Conservation (phyloP, 352 stramenopile genomes). For the Thraustochytrium striatum region DNA sequence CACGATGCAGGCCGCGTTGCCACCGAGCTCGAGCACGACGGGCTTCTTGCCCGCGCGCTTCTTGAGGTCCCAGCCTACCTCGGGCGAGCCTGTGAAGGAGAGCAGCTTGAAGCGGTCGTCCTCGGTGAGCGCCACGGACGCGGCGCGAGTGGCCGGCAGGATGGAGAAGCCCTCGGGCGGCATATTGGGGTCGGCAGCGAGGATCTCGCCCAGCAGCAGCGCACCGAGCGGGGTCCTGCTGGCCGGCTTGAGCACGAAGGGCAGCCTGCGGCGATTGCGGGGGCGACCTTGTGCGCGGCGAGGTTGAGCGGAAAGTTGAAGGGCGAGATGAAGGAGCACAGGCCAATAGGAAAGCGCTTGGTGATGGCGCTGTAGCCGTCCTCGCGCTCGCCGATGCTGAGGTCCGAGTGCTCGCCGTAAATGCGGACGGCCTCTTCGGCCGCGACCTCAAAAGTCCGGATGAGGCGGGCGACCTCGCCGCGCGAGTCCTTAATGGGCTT, state of each 20-base stretch:
- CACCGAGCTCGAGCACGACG: constrained; percentile 54
- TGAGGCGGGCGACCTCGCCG: constrained; percentile 52
- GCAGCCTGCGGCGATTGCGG: constrained; percentile 55
- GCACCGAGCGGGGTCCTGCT: constrained; percentile 53
- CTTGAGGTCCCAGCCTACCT: constrained; percentile 51
- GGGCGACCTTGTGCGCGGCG: constrained; percentile 54
- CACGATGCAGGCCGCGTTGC: constrained; percentile 52
- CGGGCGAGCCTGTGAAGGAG: constrained; percentile 53
- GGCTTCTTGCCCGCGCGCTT: constrained; percentile 48
- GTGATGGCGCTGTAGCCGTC: constrained; percentile 50
- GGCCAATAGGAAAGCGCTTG: constrained; percentile 51
- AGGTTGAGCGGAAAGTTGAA: constrained; percentile 56
- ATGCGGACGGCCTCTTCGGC: constrained; percentile 53
- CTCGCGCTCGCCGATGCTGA: constrained; percentile 42
- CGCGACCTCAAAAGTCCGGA: constrained; percentile 52
- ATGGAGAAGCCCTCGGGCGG: constrained; percentile 52
- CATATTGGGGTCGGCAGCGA: constrained; percentile 50
- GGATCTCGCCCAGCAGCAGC: constrained; percentile 54
- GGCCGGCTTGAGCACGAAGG: constrained; percentile 56
- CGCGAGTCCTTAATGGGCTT: constrained; percentile 51
- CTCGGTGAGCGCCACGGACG: constrained; percentile 46
- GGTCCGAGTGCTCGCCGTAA: constrained; percentile 49
- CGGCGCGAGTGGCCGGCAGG: constrained; percentile 50
- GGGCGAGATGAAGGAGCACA: constrained; percentile 50
- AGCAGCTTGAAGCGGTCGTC: constrained; percentile 53